phyloP scores from a whole-genome alignment of 805 yeast species.

The Metahyphopichia silvanorum region DNA sequence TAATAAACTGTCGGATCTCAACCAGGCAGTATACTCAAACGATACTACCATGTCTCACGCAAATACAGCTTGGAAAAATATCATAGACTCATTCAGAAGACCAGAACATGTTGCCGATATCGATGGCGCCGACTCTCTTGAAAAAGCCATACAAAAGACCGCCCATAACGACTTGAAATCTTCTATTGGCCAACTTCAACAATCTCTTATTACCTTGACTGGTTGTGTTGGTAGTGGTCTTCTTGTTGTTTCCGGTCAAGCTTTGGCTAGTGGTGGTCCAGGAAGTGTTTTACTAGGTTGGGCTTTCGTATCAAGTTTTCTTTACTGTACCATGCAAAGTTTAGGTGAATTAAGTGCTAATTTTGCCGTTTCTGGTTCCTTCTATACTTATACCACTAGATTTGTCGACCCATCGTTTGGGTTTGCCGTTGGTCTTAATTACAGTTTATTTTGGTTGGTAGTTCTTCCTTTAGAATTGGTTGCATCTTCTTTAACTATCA shows the following conservation, averaged over 20 bases:
- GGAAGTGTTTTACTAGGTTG: slow-evolving; percentile 34
- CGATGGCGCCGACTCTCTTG: slow-evolving; percentile 3
- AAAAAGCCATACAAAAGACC: slow-evolving; percentile 5
- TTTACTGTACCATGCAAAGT: slow-evolving; percentile 43
- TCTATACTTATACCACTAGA: slow-evolving; percentile 37
- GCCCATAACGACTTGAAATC: slow-evolving; percentile 11
- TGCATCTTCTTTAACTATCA: slow-evolving; percentile 38
- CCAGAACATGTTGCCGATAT: slow-evolving; percentile 14
- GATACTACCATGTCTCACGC: background rate
- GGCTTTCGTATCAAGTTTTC: slow-evolving; percentile 37
- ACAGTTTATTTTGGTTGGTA: slow-evolving; percentile 42
- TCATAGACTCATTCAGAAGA: slow-evolving; percentile 26
- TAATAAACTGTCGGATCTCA: background rate
- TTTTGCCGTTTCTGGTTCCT: slow-evolving; percentile 39
- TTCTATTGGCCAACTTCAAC: slow-evolving; percentile 10
- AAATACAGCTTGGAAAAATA: slow-evolving; percentile 17
- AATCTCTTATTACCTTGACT: slow-evolving; percentile 33
- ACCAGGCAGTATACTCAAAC: background rate
- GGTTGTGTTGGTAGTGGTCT: slow-evolving; percentile 43
- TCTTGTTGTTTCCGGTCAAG: slow-evolving; percentile 37
- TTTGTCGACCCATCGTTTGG: slow-evolving; percentile 45
- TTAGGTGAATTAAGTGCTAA: slow-evolving; percentile 38
- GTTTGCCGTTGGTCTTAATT: slow-evolving; percentile 45
- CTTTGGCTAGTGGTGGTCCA: slow-evolving; percentile 34
- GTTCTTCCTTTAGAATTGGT: slow-evolving; percentile 42